phyloP scores from a whole-genome alignment of 768 basidiomycete genomes.

The Kwoniella dejecticola region DNA sequence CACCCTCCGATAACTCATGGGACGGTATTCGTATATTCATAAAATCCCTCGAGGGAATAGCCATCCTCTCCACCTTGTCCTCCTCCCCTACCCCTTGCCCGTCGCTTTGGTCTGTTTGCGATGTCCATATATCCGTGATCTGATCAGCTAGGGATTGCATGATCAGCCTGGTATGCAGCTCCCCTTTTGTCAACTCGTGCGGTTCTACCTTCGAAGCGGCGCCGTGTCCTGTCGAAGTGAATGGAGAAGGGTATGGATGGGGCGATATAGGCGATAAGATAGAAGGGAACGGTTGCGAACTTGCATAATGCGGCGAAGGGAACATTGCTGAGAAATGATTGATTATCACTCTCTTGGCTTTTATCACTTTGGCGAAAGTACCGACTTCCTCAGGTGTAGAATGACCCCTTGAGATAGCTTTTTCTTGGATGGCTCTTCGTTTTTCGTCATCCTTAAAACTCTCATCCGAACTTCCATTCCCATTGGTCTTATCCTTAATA shows the following conservation, averaged over 20 bases:
- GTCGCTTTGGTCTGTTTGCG: neutral
- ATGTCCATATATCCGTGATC: conserved; percentile 41
- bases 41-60: conserved; percentile 47
- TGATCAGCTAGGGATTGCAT: conserved; percentile 50
- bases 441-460: conserved; percentile 30
- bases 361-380: conserved; percentile 41
- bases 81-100: too few relatives aligned
- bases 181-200: conserved; percentile 33
- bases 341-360: conserved; percentile 45
- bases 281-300: conserved; percentile 43
- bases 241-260: conserved; percentile 37
- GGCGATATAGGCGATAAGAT: conserved; percentile 41
- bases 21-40: conserved; percentile 45
- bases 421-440: conserved; percentile 30
- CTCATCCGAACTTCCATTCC: conserved; percentile 7
- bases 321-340: conserved; percentile 56
- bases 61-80: conserved; percentile 13
- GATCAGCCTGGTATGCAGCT: conserved; percentile 48
- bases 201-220: conserved; percentile 24
- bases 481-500: neutral
- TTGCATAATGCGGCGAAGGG: conserved; percentile 45
- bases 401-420: conserved; percentile 51
- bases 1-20: conserved; percentile 44
- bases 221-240: conserved; percentile 8
- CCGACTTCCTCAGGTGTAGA: conserved; percentile 52